A percentile compares a stretch with the other conserved stretches of the same genome.
Evolutionary conservation across 108 stramenopile species (phyloP).

Genomic region (Cyclotella kingstonii): DNA sequence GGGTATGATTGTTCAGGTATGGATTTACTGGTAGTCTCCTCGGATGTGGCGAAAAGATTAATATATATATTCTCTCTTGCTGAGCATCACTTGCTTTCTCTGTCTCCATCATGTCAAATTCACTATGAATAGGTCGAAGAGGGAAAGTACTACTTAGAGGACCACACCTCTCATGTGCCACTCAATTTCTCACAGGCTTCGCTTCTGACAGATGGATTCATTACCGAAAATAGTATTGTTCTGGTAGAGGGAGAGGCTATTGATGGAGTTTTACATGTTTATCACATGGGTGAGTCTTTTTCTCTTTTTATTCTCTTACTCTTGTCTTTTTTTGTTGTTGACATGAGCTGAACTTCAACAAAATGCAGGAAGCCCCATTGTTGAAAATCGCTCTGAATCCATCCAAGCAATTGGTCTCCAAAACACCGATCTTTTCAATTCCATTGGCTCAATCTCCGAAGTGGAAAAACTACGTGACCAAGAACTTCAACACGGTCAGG

Average conservation of each 20-base stretch:
- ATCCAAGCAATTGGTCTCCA: constrained; percentile 65
- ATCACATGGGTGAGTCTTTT: constrained; percentile 47
- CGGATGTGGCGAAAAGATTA: background rate
- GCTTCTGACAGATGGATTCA: constrained; percentile 60
- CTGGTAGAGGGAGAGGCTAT: constrained; percentile 86
- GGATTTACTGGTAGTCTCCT: background rate
- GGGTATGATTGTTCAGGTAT: constrained; percentile 64
- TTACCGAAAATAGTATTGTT: constrained; percentile 87
- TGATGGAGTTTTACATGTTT: constrained; percentile 73
- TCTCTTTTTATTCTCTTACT: background rate
- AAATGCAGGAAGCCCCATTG: constrained; percentile 64
- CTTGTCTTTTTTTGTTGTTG: background rate
- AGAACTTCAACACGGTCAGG: constrained; percentile 51
- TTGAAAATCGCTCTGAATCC: constrained; percentile 61
- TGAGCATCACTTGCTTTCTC: background rate
- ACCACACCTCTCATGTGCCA: constrained; percentile 70
- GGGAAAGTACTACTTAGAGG: constrained; percentile 73
- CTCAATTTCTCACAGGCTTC: constrained; percentile 55
- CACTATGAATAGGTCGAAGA: constrained; percentile 52
- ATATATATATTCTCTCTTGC: background rate
- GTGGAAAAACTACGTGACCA: constrained; percentile 53
- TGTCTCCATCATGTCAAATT: background rate
- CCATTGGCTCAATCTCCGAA: constrained; percentile 61
- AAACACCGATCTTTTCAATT: constrained; percentile 59
- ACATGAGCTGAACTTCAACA: background rate